Base-by-base conservation (phyloP, 2,329 filamentous ascomycete genomes). In the Tolypocladium pustulatum region DNA sequence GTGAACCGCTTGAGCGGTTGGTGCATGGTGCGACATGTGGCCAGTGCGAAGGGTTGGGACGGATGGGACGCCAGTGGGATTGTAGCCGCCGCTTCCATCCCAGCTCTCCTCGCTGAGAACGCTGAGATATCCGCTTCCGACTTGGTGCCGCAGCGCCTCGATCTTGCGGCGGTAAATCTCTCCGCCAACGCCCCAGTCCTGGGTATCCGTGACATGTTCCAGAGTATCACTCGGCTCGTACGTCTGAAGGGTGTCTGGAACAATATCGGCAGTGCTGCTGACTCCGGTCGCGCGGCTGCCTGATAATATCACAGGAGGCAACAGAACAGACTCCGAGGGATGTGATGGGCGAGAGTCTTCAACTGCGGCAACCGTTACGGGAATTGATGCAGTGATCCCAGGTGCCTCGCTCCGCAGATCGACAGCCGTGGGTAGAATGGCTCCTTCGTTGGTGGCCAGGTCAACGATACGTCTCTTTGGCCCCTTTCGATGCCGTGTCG, bases 131-230 rank as follows among this genome's bases (percentile, higher is more conserved):
- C 86, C 89, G 65, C 86, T 90, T 37, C 92, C 92, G 63, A 96
- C 87, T 67, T 93, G 90, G 67, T 88, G 88, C 61, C 91, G 87
- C 57, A 97, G 76, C 3, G 89, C 86, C 72, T 96, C 91, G 58
- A 97, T 88, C 72, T 94, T 94, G 70, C 89, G 89, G 59, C 89
- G 85, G 72, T 96, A 97, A 9, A 90, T 77, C 67, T 94, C 90
- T 57, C 88, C 88, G 60, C 84, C 83, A 51, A 83, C 75, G 60
- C 85, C 84, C 82, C 86, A 90, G 60, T 88, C 81, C 53, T 78
- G 75, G 5, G 75, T 63, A 15, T 77, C 75, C 32, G 70, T 71
- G 62, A 38, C 54, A 34, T 54, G 57, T 41, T 58, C 53, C 17
- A 41, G 40, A 22, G 13, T 22, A 13, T n/a, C 36, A 3, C 32